Conservation (phyloP, 345 rosid species). For the Populus tremula region DNA sequence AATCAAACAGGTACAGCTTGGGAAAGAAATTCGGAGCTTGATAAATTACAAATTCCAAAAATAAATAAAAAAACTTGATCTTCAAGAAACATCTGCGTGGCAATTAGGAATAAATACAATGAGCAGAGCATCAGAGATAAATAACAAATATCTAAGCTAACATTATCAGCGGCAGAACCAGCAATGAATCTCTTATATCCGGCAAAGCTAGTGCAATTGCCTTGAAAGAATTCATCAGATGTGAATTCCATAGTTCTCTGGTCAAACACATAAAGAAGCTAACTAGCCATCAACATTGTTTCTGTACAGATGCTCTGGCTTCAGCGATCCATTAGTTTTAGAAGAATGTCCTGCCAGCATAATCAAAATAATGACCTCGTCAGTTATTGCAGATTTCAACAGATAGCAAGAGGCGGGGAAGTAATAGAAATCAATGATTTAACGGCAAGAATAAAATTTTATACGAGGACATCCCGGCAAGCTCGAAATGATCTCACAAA, state of each 20-base stretch:
- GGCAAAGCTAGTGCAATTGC: neutral
- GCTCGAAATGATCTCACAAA: neutral
- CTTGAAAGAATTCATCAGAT: neutral
- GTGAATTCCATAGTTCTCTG: neutral
- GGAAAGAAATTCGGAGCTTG: too few relatives aligned
- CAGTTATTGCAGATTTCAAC: neutral
- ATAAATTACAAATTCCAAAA: too few relatives aligned
- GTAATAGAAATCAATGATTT: neutral
- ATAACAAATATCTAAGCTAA: neutral
- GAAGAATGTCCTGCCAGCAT: conserved; percentile 28
- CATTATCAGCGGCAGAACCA: neutral
- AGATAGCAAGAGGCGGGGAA: neutral
- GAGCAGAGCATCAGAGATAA: neutral
- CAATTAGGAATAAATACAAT: neutral
- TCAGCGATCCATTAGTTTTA: conserved; percentile 23
- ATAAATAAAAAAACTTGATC: too few relatives aligned
- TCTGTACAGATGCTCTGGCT: neutral
- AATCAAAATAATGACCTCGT: neutral
- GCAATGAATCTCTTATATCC: neutral
- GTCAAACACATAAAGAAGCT: neutral
- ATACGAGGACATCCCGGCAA: neutral
- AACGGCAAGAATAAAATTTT: neutral
- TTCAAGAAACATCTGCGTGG: neutral
- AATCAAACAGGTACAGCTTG: too few relatives aligned
- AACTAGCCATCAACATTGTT: neutral